Base-by-base conservation (phyloP, 2,329 filamentous ascomycete species). In the Phaeoacremonium minimum region DNA sequence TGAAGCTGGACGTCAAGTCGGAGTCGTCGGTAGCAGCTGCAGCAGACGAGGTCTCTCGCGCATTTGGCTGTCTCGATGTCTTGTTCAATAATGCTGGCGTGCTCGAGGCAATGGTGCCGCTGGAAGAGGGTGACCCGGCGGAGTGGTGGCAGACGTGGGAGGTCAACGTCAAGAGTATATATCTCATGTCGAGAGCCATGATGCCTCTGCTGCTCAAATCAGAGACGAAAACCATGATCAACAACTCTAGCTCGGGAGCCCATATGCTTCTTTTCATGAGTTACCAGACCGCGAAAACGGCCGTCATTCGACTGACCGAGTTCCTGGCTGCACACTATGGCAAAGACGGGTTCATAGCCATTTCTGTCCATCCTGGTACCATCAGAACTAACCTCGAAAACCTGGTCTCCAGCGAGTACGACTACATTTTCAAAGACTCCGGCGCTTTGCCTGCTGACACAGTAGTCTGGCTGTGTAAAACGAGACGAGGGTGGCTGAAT, bases 131-230 rank as follows among this genome's bases (percentile, higher is more conserved):
- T 4, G 52, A 65, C 16, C 53, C 60, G 4, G 50, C 55, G 2
- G 63, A 64, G n/a, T 75, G 69, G 58, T 71, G 65, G 62, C 48
- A 46, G 15, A 61, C 62, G 18, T 70, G 63, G 50, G 66, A 73
- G 26, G 64, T 74, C 37, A 77, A 77, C 40, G 48, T 76, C 18
- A 68, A 64, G 32, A 72, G 73, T 0, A 52, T 61, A 0, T 70
- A 71, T 29, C 57, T 72, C 11, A 48, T 65, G 17, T 61, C 64
- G 2, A 55, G 58, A 12, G 58, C 63, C 1, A 75, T 78, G 43
- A 52, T 79, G n/a, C 69, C 71, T 0, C 35, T 71, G 20, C 41
- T 76, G 26, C 44, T 68, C 5, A 45, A 54, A 15, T 53, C 41
- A 8, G 40, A 44, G 15, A 40, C 53, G 29, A 66, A 65, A 46